Percentiles rank a stretch among this genome's conserved stretches.
phyloP scores from a whole-genome alignment of 2,329 filamentous ascomycete species.

The Didymella segeticola region DNA sequence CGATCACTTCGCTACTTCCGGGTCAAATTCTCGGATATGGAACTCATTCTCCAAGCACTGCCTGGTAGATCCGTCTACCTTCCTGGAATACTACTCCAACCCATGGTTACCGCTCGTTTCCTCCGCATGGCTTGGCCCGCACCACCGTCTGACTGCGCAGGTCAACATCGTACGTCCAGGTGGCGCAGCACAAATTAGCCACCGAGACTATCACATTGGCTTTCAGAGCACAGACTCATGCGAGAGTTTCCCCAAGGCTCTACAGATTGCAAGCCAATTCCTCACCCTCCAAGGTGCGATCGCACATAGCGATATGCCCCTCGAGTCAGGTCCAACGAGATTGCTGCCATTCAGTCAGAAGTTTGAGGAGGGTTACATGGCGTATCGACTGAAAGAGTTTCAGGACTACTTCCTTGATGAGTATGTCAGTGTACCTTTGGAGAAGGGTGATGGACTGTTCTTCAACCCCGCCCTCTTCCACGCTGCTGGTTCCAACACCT shows the following conservation, averaged over 20 bases:
- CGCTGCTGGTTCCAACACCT: constrained; percentile 66
- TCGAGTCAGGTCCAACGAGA: constrained; percentile 65
- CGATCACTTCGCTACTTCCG: constrained; percentile 66
- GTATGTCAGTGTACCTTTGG: constrained; percentile 61
- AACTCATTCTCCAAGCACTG: constrained; percentile 70
- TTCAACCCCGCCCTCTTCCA: constrained; percentile 70
- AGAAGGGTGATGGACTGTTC: constrained; percentile 66
- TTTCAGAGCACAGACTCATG: constrained; percentile 61
- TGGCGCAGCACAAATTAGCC: constrained; percentile 62
- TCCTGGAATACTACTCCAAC: constrained; percentile 66
- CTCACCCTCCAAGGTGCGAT: constrained; percentile 69
- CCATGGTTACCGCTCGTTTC: constrained; percentile 62
- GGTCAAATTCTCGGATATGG: constrained; percentile 68
- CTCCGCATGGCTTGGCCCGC: constrained; percentile 65
- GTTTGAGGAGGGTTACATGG: constrained; percentile 64
- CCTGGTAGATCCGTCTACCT: constrained; percentile 58
- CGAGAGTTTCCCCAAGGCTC: constrained; percentile 57
- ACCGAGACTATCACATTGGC: constrained; percentile 70
- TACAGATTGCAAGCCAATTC: constrained; percentile 63
- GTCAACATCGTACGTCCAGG: constrained; percentile 69
- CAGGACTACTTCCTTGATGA: constrained; percentile 60
- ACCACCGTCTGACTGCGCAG: constrained; percentile 67
- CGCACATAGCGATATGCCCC: constrained; percentile 67
- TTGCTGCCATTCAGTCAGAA: constrained; percentile 67
- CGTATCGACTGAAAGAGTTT: constrained; percentile 62